These are phyloP conservation scores for Backusella mclennaniae DNA, from an alignment of 192 early-diverging fungal genomes.

Conservation along the genomic window DNA sequence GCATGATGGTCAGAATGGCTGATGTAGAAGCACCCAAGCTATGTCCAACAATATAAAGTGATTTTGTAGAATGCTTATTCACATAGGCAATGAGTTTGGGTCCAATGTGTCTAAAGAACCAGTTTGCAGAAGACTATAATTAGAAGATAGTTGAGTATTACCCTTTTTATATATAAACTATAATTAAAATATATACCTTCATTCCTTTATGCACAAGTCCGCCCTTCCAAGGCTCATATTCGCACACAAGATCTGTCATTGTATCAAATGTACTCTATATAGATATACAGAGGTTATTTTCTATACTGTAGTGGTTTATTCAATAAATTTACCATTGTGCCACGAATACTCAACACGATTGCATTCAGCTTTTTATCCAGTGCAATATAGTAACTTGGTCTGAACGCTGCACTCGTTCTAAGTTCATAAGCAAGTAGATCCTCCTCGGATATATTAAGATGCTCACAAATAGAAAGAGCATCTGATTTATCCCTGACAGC, in stretches of 20 bases:
- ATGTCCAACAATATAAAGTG: slow-evolving; percentile 73
- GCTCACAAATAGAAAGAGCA: slow-evolving; percentile 62
- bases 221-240: slow-evolving; percentile 78
- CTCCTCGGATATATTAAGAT: slow-evolving; percentile 59
- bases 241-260: slow-evolving; percentile 75
- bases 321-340: slow-evolving; percentile 58
- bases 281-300: not conserved
- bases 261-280: slow-evolving; percentile 69
- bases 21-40: slow-evolving; percentile 75
- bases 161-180: not conserved
- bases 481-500: slow-evolving; percentile 67
- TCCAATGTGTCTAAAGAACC: slow-evolving; percentile 67
- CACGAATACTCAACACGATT: slow-evolving; percentile 67
- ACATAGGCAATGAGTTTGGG: slow-evolving; percentile 66
- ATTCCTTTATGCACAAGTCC: slow-evolving; percentile 79
- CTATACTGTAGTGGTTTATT: not conserved
- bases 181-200: slow-evolving; percentile 35
- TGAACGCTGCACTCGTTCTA: slow-evolving; percentile 62
- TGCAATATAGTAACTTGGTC: slow-evolving; percentile 72
- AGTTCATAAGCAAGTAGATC: slow-evolving; percentile 74
- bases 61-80: slow-evolving; percentile 50
- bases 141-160: not conserved
- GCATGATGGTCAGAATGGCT: slow-evolving; percentile 72
- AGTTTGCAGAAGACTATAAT: slow-evolving; percentile 60
- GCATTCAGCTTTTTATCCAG: slow-evolving; percentile 62